Evolutionary conservation across 371 early-diverging fungal genomes (phyloP), one percentile per base, ranked within the genome.

Genomic region (Gilbertella persicaria): DNA sequence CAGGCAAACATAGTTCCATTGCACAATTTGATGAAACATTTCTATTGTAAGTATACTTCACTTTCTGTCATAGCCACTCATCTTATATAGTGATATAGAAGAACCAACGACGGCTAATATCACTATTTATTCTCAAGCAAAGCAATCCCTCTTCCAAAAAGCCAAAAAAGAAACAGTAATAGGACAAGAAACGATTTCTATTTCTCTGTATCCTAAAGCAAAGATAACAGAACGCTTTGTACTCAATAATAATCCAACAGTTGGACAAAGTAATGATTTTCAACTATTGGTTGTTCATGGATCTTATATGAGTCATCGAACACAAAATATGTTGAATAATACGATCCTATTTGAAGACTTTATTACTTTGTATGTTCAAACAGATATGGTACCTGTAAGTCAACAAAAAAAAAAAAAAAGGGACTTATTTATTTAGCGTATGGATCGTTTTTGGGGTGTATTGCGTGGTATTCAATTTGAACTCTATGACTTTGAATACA

Each of bases 11-110:
- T 36, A 50, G 62, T 24, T 49, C 60, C 1, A 54, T 58, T 44
- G 63, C 62, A 14, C 62, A 62, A 19, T 69, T 69, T 50, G 69
- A 69, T 43, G 69, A 69, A 42, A 65, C 66, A 13, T 69, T 69
- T 44, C 21, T 69, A 57, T 65, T 69, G 69, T 44, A 65, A 62
- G 47, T 56, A 38, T 53, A 24, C 17, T 14, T 25, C 19, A 6
- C 12, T 3, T 20, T 40, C 7, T 20, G 5, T 20, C 20, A 28
- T 25, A 17, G 13, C 10, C 13, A 24, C 35, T 21, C 28, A n/a
- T 36, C 10, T 48, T 37, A 10, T 5, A 30, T 38, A 67, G 69
- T 26, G 69, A 69, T 45, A 51, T 69, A 7, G 66, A 59, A 23
- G 49, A 53, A 19, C 56, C 52, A 12, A 54, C 60, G 16, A 62